Conservation (phyloP, 179 eudicot species). For the Silene vulgaris region DNA sequence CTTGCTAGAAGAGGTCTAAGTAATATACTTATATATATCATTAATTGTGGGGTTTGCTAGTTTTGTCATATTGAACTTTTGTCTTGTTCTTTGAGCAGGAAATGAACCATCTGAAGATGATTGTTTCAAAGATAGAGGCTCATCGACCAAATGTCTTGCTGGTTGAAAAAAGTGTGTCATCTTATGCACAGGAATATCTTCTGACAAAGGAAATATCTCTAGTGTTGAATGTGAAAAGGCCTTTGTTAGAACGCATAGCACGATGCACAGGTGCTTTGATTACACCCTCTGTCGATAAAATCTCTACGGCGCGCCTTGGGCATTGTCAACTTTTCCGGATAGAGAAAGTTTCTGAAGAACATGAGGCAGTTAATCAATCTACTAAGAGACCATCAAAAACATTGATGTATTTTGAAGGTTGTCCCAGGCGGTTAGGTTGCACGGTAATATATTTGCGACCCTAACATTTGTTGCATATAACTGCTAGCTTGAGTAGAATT, state of each 20-base stretch:
- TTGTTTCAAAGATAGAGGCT: slow-evolving; percentile 88
- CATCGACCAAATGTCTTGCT: slow-evolving; percentile 83
- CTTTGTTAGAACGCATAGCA: slow-evolving; percentile 74
- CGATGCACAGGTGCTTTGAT: slow-evolving; percentile 85
- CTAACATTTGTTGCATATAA: neutral
- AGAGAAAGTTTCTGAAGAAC: slow-evolving; percentile 74
- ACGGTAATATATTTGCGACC: slow-evolving; percentile 52
- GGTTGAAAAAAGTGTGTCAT: slow-evolving; percentile 93
- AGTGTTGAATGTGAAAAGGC: slow-evolving; percentile 88
- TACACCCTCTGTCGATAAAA: slow-evolving; percentile 63
- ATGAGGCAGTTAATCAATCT: slow-evolving; percentile 46
- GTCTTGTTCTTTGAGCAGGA: slow-evolving; percentile 49
- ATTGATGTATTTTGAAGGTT: slow-evolving; percentile 96
- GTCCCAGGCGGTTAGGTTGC: slow-evolving; percentile 98
- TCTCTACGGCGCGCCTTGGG: slow-evolving; percentile 61
- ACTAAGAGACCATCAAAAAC: slow-evolving; percentile 71
- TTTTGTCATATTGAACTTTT: slow-evolving; percentile 19
- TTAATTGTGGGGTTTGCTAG: neutral
- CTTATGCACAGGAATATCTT: slow-evolving; percentile 88
- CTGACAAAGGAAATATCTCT: slow-evolving; percentile 87
- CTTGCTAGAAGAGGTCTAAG: slow-evolving; percentile 70
- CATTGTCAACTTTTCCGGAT: slow-evolving; percentile 79
- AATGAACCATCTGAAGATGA: slow-evolving; percentile 71
- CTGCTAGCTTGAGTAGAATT: neutral
- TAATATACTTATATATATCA: neutral